Conservation (phyloP, 164 flowering plant species). For the Protea cynaroides region DNA sequence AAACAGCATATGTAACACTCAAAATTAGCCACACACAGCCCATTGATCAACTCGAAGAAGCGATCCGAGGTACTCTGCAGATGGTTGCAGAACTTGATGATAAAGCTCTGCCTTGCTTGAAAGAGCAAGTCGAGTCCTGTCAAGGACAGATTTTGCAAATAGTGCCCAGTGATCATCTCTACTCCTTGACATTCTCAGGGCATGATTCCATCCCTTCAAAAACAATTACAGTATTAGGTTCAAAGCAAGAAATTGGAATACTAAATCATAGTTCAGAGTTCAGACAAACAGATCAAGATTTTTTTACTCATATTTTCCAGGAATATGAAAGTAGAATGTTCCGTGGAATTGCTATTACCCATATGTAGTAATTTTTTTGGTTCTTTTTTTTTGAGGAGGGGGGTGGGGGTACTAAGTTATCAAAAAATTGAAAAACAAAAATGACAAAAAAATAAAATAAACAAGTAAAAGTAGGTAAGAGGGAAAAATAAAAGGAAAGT, state of each 20-base stretch:
- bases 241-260: background rate
- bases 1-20: background rate
- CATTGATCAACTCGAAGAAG: constrained; percentile 78
- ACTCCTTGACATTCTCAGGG: constrained; percentile 48
- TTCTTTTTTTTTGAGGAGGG: no score
- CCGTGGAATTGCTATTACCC: no score
- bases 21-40: constrained; percentile 56
- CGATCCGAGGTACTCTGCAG: constrained; percentile 92
- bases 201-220: constrained; percentile 78
- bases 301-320: no score
- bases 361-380: no score
- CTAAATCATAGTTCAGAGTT: background rate
- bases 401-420: no score
- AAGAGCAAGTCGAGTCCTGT: constrained; percentile 90
- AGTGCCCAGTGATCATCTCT: constrained; percentile 69
- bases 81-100: constrained; percentile 74
- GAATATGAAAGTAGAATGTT: no score
- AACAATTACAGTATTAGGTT: constrained; percentile 5
- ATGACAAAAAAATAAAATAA: no score
- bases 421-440: no score
- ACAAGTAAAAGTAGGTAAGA: no score
- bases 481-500: no score
- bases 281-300: background rate
- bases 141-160: constrained; percentile 92
- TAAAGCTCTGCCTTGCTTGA: constrained; percentile 85